These are phyloP conservation scores for Crithidia thermophila DNA, from an alignment of 208 protist genomes.

Conservation along the genomic window DNA sequence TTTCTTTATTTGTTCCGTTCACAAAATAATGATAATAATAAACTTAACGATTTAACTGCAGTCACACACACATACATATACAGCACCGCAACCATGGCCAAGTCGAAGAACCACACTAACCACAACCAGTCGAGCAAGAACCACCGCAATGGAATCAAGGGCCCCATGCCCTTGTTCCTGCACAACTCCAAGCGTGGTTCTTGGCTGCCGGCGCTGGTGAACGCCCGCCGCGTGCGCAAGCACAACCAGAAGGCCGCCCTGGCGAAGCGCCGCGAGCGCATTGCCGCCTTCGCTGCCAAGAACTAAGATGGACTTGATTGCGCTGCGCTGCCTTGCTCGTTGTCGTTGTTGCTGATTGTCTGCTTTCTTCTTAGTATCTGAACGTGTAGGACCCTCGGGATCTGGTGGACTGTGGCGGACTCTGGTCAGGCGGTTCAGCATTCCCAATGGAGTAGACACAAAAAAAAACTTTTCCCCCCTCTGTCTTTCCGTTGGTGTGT, in stretches of 20 bases:
- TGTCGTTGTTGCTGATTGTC: no score
- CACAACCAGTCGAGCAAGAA: conserved; percentile 94
- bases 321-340: no score
- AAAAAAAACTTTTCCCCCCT: not conserved
- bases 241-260: conserved; percentile 87
- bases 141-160: conserved; percentile 92
- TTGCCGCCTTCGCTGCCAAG: conserved; percentile 57
- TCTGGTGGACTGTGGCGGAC: not conserved
- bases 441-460: no score
- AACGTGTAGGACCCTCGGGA: conserved; percentile 7
- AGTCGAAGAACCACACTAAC: conserved; percentile 95
- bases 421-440: no score
- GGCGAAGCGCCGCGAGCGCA: conserved; percentile 75
- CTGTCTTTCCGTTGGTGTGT: not conserved
- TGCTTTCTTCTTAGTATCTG: not conserved
- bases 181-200: conserved; percentile 82
- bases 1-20: no score
- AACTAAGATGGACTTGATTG: conserved; percentile 23
- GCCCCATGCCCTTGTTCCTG: conserved; percentile 67
- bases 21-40: conserved; percentile 9
- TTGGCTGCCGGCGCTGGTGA: conserved; percentile 83
- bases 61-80: conserved; percentile 18
- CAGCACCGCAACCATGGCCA: conserved; percentile 70
- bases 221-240: conserved; percentile 87
- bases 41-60: conserved; percentile 11